These are phyloP conservation scores for Suillus lakei DNA, from an alignment of 768 basidiomycete species.

Conservation along the genomic window DNA sequence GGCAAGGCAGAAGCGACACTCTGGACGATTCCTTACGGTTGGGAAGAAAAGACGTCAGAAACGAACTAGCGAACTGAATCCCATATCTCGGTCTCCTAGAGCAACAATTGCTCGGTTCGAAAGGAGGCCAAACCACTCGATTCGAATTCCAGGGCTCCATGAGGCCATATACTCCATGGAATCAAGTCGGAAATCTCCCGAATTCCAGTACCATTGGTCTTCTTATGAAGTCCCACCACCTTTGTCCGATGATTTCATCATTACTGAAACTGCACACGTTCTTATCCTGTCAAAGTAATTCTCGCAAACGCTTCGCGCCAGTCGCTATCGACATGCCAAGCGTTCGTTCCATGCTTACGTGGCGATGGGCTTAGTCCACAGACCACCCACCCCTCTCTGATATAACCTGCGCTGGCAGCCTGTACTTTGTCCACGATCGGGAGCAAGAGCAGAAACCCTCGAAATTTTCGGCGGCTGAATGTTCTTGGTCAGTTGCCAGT, in stretches of 20 bases:
- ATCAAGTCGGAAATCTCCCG: neutral
- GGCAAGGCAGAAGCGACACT: neutral
- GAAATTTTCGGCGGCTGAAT: neutral
- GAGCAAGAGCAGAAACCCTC: neutral
- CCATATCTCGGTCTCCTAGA: neutral
- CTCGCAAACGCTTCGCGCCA: no score
- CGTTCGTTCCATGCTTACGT: no score
- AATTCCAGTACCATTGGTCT: no score
- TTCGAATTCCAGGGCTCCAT: neutral
- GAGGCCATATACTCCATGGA: neutral
- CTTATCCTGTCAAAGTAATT: no score
- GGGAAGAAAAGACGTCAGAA: neutral
- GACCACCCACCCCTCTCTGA: neutral
- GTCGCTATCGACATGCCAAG: no score
- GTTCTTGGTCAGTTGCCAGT: neutral
- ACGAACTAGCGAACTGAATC: neutral
- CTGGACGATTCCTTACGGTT: neutral
- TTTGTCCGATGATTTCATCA: no score
- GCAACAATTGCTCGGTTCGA: neutral
- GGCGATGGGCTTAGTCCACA: neutral
- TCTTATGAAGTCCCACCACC: no score
- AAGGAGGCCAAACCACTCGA: neutral
- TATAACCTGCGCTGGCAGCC: neutral
- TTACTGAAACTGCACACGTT: no score
- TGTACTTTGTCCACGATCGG: neutral